These are phyloP conservation scores for Emmonsiellopsis sp. DNA, from an alignment of 2,329 filamentous ascomycete genomes.

Conservation along the genomic window DNA sequence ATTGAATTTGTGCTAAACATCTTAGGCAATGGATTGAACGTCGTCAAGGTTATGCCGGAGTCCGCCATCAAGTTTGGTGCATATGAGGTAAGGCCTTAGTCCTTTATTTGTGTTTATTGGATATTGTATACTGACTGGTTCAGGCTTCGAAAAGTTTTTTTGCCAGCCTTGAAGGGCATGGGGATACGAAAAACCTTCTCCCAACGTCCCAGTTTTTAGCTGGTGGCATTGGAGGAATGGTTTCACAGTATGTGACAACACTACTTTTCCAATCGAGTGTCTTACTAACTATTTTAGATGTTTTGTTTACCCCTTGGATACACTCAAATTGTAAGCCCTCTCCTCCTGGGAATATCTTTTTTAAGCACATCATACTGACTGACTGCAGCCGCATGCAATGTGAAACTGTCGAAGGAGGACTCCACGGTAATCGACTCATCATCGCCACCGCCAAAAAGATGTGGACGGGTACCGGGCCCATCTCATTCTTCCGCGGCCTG, in stretches of 20 bases:
- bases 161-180: constrained; percentile 78
- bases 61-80: constrained; percentile 97
- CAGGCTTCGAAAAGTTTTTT: constrained; percentile 78
- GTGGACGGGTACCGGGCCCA: constrained; percentile 64
- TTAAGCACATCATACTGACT: constrained; percentile 9
- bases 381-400: constrained; percentile 71
- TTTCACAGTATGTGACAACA: constrained; percentile 61
- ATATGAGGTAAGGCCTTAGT: constrained; percentile 44
- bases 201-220: constrained; percentile 83
- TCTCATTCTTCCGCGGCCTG: constrained; percentile 79
- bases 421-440: constrained; percentile 75
- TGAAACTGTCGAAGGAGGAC: constrained; percentile 78
- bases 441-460: constrained; percentile 77
- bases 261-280: neutral
- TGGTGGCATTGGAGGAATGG: constrained; percentile 85
- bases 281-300: constrained; percentile 45
- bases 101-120: constrained; percentile 5
- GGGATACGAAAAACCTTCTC: constrained; percentile 69
- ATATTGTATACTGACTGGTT: neutral
- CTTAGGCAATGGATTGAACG: constrained; percentile 86
- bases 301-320: constrained; percentile 87
- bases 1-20: neutral
- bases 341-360: neutral
- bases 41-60: constrained; percentile 97
- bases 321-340: constrained; percentile 48